Percentiles rank a stretch among this genome's conserved stretches.
Conservation (phyloP, 371 early-diverging fungal species). For the Umbelopsis sp. region DNA sequence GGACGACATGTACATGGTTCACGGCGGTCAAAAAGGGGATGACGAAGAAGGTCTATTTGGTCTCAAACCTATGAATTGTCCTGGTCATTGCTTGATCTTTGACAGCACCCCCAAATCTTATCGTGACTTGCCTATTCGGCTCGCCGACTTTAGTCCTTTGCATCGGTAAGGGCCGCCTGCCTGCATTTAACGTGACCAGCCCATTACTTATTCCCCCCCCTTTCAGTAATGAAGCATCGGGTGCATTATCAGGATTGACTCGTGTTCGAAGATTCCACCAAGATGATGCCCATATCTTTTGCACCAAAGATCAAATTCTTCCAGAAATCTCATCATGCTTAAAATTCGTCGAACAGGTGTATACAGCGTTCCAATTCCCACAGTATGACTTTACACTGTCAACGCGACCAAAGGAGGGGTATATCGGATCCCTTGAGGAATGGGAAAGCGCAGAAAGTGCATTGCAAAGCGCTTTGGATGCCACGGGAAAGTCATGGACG, state of each 20-base stretch:
- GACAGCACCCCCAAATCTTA: slow-evolving; percentile 83
- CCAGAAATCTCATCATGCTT: slow-evolving; percentile 83
- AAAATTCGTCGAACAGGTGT: slow-evolving; percentile 89
- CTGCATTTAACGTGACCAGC: not conserved
- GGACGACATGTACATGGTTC: slow-evolving; percentile 71
- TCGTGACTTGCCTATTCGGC: slow-evolving; percentile 89
- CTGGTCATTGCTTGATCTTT: slow-evolving; percentile 96
- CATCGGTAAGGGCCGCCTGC: slow-evolving; percentile 63
- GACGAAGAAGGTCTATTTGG: slow-evolving; percentile 72
- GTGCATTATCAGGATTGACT: slow-evolving; percentile 92
- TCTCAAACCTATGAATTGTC: slow-evolving; percentile 99
- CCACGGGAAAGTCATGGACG: slow-evolving; percentile 82
- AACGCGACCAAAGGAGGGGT: slow-evolving; percentile 94
- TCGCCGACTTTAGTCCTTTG: slow-evolving; percentile 95
- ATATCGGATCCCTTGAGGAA: slow-evolving; percentile 86
- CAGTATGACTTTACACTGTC: slow-evolving; percentile 89
- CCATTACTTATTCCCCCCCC: not conserved
- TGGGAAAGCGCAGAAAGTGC: slow-evolving; percentile 95
- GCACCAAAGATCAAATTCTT: slow-evolving; percentile 74
- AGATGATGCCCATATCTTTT: slow-evolving; percentile 98
- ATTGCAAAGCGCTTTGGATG: slow-evolving; percentile 79
- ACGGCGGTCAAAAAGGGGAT: slow-evolving; percentile 50
- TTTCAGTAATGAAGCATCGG: slow-evolving; percentile 86
- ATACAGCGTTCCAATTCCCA: slow-evolving; percentile 82
- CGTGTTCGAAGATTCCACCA: slow-evolving; percentile 96